These are phyloP conservation scores for Raddia guianensis DNA, from an alignment of 176 grass and related monocot genomes.

Conservation along the genomic window DNA sequence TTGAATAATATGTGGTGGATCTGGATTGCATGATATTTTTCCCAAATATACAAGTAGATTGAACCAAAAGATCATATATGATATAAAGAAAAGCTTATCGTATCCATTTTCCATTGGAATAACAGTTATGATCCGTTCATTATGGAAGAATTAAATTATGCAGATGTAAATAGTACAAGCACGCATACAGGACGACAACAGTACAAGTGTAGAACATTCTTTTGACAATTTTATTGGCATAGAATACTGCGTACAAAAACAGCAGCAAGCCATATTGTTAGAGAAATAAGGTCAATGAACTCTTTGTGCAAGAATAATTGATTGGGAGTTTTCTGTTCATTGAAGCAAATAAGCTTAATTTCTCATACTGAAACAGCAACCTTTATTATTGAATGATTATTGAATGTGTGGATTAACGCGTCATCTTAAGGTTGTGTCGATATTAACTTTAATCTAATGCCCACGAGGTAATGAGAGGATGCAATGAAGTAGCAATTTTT, in stretches of 20 bases:
- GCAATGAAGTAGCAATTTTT: not conserved
- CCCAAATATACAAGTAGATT: not conserved
- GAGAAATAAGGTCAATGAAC: not conserved
- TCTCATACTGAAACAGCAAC: not conserved
- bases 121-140: not conserved
- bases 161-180: not conserved
- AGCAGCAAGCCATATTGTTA: not conserved
- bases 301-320: not conserved
- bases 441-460: not conserved
- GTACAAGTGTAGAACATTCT: not conserved
- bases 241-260: not conserved
- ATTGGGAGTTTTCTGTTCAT: not conserved
- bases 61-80: not conserved
- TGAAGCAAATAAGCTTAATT: not conserved
- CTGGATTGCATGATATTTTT: not conserved
- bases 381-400: conserved; percentile 1
- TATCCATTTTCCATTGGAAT: not conserved
- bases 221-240: not conserved
- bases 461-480: not conserved
- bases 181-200: not conserved
- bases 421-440: not conserved
- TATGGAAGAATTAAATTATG: conserved; percentile 6
- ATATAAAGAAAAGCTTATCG: not conserved
- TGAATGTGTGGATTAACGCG: not conserved
- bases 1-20: not conserved